phyloP scores from a whole-genome alignment of 2,329 filamentous ascomycete species.

The Colletotrichum sp. region DNA sequence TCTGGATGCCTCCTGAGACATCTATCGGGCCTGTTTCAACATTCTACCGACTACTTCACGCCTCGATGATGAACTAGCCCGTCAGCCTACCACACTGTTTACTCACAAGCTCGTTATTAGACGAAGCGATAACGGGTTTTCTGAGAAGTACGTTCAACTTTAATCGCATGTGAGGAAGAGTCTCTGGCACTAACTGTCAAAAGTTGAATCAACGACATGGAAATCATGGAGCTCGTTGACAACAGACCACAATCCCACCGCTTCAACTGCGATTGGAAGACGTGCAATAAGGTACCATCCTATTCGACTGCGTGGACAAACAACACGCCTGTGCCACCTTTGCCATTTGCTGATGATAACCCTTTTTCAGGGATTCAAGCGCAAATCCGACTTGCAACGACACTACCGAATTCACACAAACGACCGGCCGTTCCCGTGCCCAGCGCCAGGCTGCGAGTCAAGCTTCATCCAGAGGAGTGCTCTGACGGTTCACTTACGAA shows the following conservation, averaged over 20 bases:
- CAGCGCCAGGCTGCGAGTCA: constrained; percentile 66
- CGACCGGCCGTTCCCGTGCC: constrained; percentile 70
- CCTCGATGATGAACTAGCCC: neutral
- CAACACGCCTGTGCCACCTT: neutral
- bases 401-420: constrained; percentile 77
- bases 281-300: constrained; percentile 60
- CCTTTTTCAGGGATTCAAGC: constrained; percentile 66
- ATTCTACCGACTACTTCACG: neutral
- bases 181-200: neutral
- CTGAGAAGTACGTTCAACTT: neutral
- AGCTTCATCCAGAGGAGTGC: constrained; percentile 76
- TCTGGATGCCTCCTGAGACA: neutral
- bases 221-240: constrained; percentile 69
- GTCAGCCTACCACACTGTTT: neutral
- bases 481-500: constrained; percentile 72
- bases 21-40: neutral
- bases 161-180: neutral
- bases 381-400: constrained; percentile 73
- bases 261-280: constrained; percentile 68
- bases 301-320: neutral
- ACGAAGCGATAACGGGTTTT: neutral
- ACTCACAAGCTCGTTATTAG: neutral
- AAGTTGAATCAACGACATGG: constrained; percentile 48
- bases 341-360: constrained; percentile 12
- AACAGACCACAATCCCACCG: constrained; percentile 66